Percentiles rank a stretch among this genome's conserved stretches.
These are phyloP conservation scores for Lipomyces lipofer DNA, from an alignment of 805 yeast genomes.

Conservation along the genomic window DNA sequence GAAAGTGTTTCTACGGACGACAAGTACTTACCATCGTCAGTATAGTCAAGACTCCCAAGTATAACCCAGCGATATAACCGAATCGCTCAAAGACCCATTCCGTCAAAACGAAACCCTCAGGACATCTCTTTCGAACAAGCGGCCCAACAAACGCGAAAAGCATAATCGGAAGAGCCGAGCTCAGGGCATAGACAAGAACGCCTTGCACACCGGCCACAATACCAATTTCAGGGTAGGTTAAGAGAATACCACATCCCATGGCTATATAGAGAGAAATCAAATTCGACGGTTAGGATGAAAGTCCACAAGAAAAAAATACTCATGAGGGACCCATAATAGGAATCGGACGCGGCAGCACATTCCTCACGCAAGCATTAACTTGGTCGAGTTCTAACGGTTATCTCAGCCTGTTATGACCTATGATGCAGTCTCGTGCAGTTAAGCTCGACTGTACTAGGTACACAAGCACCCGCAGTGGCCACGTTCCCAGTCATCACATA, in stretches of 20 bases:
- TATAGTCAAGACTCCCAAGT: conserved; percentile 77
- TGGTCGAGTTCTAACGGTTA: conserved; percentile 80
- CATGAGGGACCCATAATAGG: not conserved
- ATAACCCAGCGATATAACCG: conserved; percentile 70
- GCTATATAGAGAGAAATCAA: conserved; percentile 46
- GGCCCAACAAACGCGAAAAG: conserved; percentile 86
- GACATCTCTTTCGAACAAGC: conserved; percentile 70
- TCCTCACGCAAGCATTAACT: conserved; percentile 84
- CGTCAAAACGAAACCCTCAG: conserved; percentile 86
- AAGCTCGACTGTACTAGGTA: conserved; percentile 11
- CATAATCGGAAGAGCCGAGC: conserved; percentile 82
- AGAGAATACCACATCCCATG: conserved; percentile 84
- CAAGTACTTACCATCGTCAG: conserved; percentile 58
- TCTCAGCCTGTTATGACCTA: conserved; percentile 57
- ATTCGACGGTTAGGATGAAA: conserved; percentile 4
- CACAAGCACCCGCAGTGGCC: conserved; percentile 51
- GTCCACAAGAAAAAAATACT: not conserved
- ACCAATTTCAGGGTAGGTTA: conserved; percentile 85
- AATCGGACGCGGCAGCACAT: conserved; percentile 34
- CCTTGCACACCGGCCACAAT: conserved; percentile 87
- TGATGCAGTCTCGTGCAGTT: not conserved
- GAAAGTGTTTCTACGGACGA: not conserved
- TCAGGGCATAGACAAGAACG: conserved; percentile 70
- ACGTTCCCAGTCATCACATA: not conserved
- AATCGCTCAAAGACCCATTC: conserved; percentile 91